phyloP scores from a whole-genome alignment of 2,329 filamentous ascomycete genomes.

The Sclerotinia subarctica region DNA sequence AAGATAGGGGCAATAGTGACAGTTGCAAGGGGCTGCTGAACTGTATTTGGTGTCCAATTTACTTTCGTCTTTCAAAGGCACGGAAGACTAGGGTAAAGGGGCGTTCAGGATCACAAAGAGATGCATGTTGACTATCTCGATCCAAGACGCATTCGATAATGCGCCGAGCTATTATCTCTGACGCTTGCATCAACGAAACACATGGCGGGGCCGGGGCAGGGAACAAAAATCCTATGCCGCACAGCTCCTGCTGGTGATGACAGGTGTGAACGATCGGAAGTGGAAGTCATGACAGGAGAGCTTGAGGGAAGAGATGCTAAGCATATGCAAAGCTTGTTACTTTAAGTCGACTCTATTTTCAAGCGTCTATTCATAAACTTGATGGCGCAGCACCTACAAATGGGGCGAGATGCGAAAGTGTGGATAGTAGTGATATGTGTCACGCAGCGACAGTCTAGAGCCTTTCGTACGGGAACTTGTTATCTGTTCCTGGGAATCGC shows the following conservation, averaged over 20 bases:
- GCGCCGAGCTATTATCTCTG: background rate
- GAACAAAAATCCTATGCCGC: background rate
- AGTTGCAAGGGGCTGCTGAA: slow-evolving; percentile 1
- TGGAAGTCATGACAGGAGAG: background rate
- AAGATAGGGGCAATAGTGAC: slow-evolving; percentile 1
- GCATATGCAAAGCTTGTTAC: background rate
- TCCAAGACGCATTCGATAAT: background rate
- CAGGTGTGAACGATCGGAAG: background rate
- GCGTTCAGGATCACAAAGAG: slow-evolving; percentile 7
- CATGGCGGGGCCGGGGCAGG: background rate
- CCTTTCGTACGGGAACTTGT: background rate
- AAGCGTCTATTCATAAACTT: background rate
- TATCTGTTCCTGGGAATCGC: background rate
- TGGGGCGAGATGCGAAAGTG: background rate
- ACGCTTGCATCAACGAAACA: background rate
- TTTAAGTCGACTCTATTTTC: slow-evolving; percentile 5
- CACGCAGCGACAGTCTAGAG: background rate
- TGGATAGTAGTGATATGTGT: background rate
- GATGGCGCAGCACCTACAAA: background rate
- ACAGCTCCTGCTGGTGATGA: background rate
- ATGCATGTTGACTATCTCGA: slow-evolving; percentile 11
- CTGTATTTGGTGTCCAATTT: background rate
- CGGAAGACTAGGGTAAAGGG: background rate
- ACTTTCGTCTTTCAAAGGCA: background rate
- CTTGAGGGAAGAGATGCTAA: background rate